Percentiles rank a stretch among this genome's conserved stretches.
Evolutionary conservation across 352 stramenopile genomes (phyloP).

Genomic region (Globisporangium recalcitrans): DNA sequence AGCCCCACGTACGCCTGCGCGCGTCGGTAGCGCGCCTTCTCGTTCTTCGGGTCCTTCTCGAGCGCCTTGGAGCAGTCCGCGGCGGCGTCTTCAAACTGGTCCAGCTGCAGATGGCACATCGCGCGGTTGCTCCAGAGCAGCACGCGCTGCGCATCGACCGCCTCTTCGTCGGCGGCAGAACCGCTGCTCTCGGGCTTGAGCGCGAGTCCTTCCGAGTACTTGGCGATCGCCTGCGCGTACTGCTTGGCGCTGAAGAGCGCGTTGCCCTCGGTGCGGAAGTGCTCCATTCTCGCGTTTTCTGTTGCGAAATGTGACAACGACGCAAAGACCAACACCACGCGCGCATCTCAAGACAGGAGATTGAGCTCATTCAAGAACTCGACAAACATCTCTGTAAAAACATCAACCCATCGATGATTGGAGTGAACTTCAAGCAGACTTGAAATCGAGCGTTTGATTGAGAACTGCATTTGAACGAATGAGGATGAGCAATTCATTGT

Average conservation of each 20-base stretch:
- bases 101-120: slow-evolving; percentile 61
- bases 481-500: too few species aligned
- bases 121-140: slow-evolving; percentile 78
- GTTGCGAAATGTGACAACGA: slow-evolving; percentile 2
- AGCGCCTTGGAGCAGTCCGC: slow-evolving; percentile 56
- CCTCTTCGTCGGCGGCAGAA: slow-evolving; percentile 15
- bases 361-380: background rate
- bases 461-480: too few species aligned
- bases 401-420: background rate
- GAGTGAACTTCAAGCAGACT: background rate
- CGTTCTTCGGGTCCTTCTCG: slow-evolving; percentile 42
- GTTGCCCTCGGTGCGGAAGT: slow-evolving; percentile 62
- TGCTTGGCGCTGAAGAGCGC: slow-evolving; percentile 73
- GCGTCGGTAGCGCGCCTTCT: slow-evolving; percentile 76
- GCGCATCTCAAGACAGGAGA: background rate
- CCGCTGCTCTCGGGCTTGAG: slow-evolving; percentile 8
- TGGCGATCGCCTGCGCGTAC: slow-evolving; percentile 45
- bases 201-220: slow-evolving; percentile 59
- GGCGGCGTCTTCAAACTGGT: slow-evolving; percentile 46
- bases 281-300: slow-evolving; percentile 38
- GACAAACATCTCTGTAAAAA: background rate
- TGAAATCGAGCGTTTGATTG: background rate
- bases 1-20: slow-evolving; percentile 67
- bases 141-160: slow-evolving; percentile 37
- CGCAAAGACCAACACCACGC: background rate